Conservation (phyloP, 2,329 filamentous ascomycete species). For the Talaromyces islandicus region DNA sequence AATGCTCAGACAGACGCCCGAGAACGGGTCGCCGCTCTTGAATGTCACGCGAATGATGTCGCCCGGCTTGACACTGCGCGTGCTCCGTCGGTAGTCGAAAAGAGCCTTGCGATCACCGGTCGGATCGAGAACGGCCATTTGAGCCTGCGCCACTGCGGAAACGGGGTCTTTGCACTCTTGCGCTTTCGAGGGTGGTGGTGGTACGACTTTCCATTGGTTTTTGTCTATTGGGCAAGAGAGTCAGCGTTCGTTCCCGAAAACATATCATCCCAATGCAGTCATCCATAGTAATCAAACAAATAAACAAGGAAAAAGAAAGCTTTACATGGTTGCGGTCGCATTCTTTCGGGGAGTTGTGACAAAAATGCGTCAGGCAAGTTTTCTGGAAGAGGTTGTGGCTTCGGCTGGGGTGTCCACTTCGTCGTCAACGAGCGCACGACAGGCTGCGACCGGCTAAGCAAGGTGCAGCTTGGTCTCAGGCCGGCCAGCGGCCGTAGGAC, state of each 20-base stretch:
- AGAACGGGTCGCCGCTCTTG: constrained; percentile 79
- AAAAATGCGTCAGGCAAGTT: constrained; percentile 37
- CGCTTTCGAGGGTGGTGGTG: constrained; percentile 34
- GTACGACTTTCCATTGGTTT: constrained; percentile 51
- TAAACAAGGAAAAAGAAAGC: not conserved
- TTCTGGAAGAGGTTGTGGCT: constrained; percentile 33
- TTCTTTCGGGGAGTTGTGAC: constrained; percentile 35
- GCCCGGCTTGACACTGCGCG: constrained; percentile 73
- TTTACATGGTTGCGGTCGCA: constrained; percentile 34
- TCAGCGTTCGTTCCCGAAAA: not conserved
- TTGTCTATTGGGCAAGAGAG: constrained; percentile 21
- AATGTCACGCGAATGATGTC: constrained; percentile 89
- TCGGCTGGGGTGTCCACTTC: constrained; percentile 39
- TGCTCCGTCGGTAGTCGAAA: constrained; percentile 67
- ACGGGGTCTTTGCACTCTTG: constrained; percentile 56
- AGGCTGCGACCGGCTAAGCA: constrained; percentile 36
- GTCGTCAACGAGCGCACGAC: constrained; percentile 46
- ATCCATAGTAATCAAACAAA: not conserved
- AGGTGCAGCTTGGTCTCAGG: constrained; percentile 52
- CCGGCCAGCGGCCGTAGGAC: constrained; percentile 62
- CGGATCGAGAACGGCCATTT: constrained; percentile 73
- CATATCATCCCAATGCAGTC: not conserved
- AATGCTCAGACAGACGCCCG: constrained; percentile 82
- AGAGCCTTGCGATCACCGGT: constrained; percentile 74
- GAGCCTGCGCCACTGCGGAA: constrained; percentile 57